Conservation (phyloP, 306 rosid species). For the Cicer bijugum region DNA sequence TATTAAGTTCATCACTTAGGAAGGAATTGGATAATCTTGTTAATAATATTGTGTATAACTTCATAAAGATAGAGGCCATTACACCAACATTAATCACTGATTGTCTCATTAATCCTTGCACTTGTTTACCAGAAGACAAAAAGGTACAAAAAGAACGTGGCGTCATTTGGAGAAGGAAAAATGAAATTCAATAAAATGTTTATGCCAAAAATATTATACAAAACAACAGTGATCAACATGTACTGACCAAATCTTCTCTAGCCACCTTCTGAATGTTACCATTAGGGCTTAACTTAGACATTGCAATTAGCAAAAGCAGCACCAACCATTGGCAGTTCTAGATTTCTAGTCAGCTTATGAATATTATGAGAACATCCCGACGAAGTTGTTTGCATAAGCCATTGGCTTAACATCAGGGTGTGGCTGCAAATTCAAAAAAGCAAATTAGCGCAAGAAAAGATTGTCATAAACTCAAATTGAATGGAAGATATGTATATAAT, state of each 20-base stretch:
- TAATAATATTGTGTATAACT: too few relatives aligned
- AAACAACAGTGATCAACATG: constrained; percentile 43
- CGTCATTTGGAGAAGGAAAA: constrained; percentile 41
- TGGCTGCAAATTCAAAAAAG: constrained; percentile 64
- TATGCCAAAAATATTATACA: constrained; percentile 48
- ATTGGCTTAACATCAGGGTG: constrained; percentile 98
- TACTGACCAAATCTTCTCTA: constrained; percentile 32
- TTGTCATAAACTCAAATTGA: constrained; percentile 5
- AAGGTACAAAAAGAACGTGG: constrained; percentile 25
- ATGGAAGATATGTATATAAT: background rate
- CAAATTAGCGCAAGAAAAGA: background rate
- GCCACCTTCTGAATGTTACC: constrained; percentile 43
- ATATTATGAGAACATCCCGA: constrained; percentile 69
- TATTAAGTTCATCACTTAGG: too few relatives aligned
- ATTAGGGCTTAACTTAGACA: constrained; percentile 43
- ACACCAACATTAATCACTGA: too few relatives aligned
- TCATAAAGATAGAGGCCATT: too few relatives aligned
- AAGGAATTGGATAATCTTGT: too few relatives aligned
- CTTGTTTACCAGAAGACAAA: constrained; percentile 37
- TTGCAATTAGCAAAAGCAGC: constrained; percentile 6
- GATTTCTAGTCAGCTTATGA: constrained; percentile 44
- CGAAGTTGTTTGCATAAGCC: constrained; percentile 98
- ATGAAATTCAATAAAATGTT: constrained; percentile 46
- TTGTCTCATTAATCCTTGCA: constrained; percentile 44
- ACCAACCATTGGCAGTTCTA: constrained; percentile 43